Evolutionary conservation across 2,329 filamentous ascomycete genomes (phyloP), one percentile per base, ranked within the genome.

Genomic region (Ustulina deusta): DNA sequence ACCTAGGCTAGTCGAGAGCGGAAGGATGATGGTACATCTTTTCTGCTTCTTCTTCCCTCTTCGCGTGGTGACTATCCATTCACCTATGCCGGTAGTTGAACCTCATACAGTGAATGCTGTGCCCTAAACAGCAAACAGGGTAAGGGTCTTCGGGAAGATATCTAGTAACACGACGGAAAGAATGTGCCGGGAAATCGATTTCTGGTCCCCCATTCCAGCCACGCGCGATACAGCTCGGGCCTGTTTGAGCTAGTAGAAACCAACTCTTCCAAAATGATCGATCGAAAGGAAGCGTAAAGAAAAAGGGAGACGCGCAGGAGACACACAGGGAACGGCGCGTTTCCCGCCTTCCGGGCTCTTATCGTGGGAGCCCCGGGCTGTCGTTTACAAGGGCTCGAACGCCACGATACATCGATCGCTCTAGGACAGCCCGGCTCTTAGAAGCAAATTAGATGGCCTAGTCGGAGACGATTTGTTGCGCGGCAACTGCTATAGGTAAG

Each of bases 201-300:
- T 71, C 58, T 62, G 38, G 49, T 63, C 55, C 10, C 29, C 49
- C 72, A 76, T 77, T 76, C 75, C 75, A 77, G 73, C 72, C 74
- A 74, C 70, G 61, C 27, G 69, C 66, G 63, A 69, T 71, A 66
- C 61, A 65, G 70, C 72, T 74, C 71, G 69, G 71, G 59, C 71
- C 74, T 73, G 66, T 66, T 65, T 66, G 62, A 71, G 61, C 61
- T 69, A 55, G 51, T 46, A 69, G 61, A 69, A 52, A 63, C 51
- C 54, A 51, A 65, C 65, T 61, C 58, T 61, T 70, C 46, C 48
- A 25, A 73, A 69, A 66, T 71, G 66, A 73, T 70, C 59, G 62
- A 55, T 71, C 71, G 65, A 63, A 60, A 70, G 52, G 68, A 66
- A 61, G 48, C 27, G 51, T 29, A 56, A 68, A 63, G 62, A 65